Base-by-base conservation (phyloP, 371 early-diverging fungal species). In the Cokeromyces recurvatus region DNA sequence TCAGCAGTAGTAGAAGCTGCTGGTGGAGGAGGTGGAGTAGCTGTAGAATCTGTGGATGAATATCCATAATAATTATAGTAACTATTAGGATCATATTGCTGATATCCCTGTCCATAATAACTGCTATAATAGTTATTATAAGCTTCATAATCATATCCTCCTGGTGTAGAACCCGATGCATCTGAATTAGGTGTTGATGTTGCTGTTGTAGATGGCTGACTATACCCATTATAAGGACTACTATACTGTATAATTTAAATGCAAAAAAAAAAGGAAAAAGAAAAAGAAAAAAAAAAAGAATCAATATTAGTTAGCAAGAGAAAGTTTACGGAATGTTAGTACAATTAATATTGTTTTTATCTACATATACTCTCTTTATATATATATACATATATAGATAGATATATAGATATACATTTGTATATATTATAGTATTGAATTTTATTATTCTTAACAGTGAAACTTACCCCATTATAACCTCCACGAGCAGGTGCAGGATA, bases 1-100 rank as follows among this genome's bases (percentile, higher is more conserved):
- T 52, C 29, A 40, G 62, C 17, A 16, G 42, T 9, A n/a, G 39
- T 32, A 9, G 15, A 24, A 20, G 20, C 40, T 20, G 39, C 20
- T 35, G 55, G 40, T 17, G 49, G 20, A 29, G 48, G 39, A 7
- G 51, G 35, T 4, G 4, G 38, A 57, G 57, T 23, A 45, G 57
- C 21, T 54, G 58, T n/a, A 25, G 44, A 32, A 23, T 22, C 17
- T 14, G 35, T 15, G 35, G 31, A 32, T 22, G 38, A 39, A 55
- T 73, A 69, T 23, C 69, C 65, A 45, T 73, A 69, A 41, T 73
- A 64, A 25, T 62, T 61, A 49, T 73, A 73, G 21, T 64, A 66
- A 24, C 61, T 62, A 43, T 64, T 64, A 35, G 66, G 64, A 43
- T 69, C 74, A 22, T 73, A 72, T 31, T 58, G 51, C 32, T 62